phyloP scores from a whole-genome alignment of 139 green algal species.

The Diplosphaera chodatii region DNA sequence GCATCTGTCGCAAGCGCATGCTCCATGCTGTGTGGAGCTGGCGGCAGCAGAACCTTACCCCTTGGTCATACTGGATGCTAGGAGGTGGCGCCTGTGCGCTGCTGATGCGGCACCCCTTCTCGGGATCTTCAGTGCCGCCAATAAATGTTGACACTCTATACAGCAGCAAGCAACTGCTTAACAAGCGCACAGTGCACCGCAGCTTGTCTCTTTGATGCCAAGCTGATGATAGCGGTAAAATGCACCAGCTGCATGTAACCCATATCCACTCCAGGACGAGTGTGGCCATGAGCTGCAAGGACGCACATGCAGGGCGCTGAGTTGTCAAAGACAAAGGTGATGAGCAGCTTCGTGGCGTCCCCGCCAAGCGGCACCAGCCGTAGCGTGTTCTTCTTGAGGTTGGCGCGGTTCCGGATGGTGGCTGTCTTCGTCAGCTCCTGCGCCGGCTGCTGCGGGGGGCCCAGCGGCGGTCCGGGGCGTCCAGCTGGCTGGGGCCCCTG shows the following conservation, averaged over 20 bases:
- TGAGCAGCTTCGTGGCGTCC: constrained; percentile 29
- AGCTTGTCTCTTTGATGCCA: too few species aligned
- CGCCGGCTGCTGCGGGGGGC: too few species aligned
- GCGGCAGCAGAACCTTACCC: constrained; percentile 13
- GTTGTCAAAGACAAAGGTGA: constrained; percentile 74
- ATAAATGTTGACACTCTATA: constrained; percentile 59
- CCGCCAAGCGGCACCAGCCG: constrained; percentile 33
- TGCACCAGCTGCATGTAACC: too few species aligned
- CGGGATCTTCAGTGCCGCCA: constrained; percentile 55
- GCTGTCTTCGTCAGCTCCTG: constrained; percentile 43
- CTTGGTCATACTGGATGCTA: constrained; percentile 44
- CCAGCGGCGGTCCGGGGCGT: too few species aligned
- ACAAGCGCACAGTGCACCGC: too few species aligned
- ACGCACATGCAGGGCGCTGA: constrained; percentile 55
- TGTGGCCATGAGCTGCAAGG: too few species aligned
- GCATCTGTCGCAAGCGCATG: too few species aligned
- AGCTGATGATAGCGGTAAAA: too few species aligned
- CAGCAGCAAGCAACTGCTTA: not conserved
- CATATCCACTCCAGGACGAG: too few species aligned
- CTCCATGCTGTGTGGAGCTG: too few species aligned
- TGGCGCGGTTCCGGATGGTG: constrained; percentile 91
- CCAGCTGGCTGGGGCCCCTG: too few species aligned
- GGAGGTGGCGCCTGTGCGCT: constrained; percentile 14
- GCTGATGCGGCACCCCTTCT: constrained; percentile 42
- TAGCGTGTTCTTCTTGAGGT: constrained; percentile 80